Conservation (phyloP, 2,329 filamentous ascomycete species). For the Ophiostoma sp. region DNA sequence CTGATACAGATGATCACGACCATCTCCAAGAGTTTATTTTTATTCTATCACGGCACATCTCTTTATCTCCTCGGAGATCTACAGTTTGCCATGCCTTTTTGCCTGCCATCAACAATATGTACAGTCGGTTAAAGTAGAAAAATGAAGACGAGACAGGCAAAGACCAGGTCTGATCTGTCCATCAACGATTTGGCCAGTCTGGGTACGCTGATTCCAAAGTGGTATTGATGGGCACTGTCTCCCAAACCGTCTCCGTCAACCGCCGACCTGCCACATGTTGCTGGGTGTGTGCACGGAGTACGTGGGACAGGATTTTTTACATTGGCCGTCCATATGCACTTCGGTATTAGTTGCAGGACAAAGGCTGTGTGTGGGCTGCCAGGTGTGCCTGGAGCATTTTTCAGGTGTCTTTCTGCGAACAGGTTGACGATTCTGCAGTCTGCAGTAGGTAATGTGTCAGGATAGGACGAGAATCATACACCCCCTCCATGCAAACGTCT, state of each 20-base stretch:
- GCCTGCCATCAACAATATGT: not conserved
- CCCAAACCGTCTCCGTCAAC: not conserved
- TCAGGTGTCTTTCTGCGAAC: not conserved
- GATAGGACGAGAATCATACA: not conserved
- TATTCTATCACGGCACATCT: too few relatives aligned
- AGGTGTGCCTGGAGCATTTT: too few relatives aligned
- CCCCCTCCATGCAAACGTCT: not conserved
- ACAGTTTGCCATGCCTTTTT: not conserved
- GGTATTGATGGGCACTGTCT: not conserved
- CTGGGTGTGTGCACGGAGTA: too few relatives aligned
- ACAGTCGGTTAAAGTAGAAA: not conserved
- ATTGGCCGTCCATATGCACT: conserved; percentile 6
- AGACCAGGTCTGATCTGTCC: too few relatives aligned
- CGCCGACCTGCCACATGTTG: not conserved
- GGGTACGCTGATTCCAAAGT: not conserved
- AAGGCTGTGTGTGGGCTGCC: not conserved
- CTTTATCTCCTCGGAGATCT: not conserved
- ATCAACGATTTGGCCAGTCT: not conserved
- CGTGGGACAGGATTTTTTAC: not conserved
- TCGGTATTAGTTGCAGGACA: not conserved
- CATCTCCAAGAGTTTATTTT: too few relatives aligned
- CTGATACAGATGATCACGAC: too few relatives aligned
- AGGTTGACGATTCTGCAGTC: not conserved
- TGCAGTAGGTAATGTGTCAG: not conserved
- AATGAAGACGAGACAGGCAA: not conserved